Conservation (phyloP, 306 rosid species). For the Dryas drummondii region DNA sequence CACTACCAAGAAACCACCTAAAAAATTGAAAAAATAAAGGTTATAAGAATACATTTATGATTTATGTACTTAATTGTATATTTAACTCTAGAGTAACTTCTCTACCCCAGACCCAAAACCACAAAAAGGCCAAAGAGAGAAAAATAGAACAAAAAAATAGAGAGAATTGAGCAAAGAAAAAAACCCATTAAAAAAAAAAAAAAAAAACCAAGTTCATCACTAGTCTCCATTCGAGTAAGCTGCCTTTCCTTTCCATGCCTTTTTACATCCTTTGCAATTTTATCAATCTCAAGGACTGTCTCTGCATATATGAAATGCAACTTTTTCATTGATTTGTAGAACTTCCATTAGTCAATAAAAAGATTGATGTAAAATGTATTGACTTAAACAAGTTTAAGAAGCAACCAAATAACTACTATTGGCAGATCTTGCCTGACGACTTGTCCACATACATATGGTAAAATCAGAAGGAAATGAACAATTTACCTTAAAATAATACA, state of each 20-base stretch:
- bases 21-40: constrained; percentile 23
- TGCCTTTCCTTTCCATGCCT: constrained; percentile 45
- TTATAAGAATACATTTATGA: constrained; percentile 49
- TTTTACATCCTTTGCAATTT: constrained; percentile 45
- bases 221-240: constrained; percentile 35
- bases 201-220: constrained; percentile 39
- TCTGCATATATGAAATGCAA: constrained; percentile 37
- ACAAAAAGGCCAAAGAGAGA: constrained; percentile 28
- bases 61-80: constrained; percentile 34
- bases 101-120: constrained; percentile 38
- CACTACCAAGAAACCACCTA: constrained; percentile 47
- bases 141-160: constrained; percentile 8
- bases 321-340: background rate
- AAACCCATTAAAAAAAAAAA: constrained; percentile 5
- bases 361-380: too few relatives aligned
- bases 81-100: constrained; percentile 32
- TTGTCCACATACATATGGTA: too few relatives aligned
- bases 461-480: too few relatives aligned
- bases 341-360: background rate
- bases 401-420: too few relatives aligned
- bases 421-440: too few relatives aligned
- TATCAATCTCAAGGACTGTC: constrained; percentile 45
- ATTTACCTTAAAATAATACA: too few relatives aligned
- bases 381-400: too few relatives aligned
- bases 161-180: background rate